Base-by-base conservation (phyloP, 1,284 basidiomycete genomes). In the Fomitopsis pinicola region DNA sequence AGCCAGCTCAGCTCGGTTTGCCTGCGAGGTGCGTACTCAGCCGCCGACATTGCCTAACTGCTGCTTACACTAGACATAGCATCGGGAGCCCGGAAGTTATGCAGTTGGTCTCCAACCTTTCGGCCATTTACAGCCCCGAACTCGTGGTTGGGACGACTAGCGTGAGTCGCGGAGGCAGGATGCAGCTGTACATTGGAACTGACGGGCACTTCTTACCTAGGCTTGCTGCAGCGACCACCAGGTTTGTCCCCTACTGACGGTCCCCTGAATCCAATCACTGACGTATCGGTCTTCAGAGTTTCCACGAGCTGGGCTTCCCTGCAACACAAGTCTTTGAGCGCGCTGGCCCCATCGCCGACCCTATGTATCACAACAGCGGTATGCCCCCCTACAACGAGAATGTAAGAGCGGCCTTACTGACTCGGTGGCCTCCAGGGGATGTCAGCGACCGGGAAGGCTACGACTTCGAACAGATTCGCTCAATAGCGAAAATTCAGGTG, bases 221-320 rank as follows among this genome's bases (percentile, higher is more conserved):
- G 91, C 84, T 35, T 95, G 94, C 75, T 96, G 94, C 76, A 93
- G 91, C 66, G 94, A 95, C 69, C 92, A 95, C 72, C 88, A 89
- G 79, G 87, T 82, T 26, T 22, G 19, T 42, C 35, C 28, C 6
- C 5, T 33, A 22, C 6, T 14, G 38, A 40, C n/a, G 26, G 15
- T 26, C 12, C 35, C 38, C 14, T 40, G 14, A 10, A 12, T 40
- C 14, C 6, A 12, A 6, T 33, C 14, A 26, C 30, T 50, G 28
- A 33, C 48, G 30, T 33, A 17, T 6, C 8, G 28, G 15, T 42
- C 48, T 58, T 3, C 60, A 92, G 87, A 90, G 89, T 54, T 95
- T 95, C 83, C 83, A 90, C 64, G 76, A 88, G 58, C 86, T 88
- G 69, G 93, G 92, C 12, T 95, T 88, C 79, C 87, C 92, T 5